Conservation (phyloP, 805 yeast genomes). For the Candida ponderosae region DNA sequence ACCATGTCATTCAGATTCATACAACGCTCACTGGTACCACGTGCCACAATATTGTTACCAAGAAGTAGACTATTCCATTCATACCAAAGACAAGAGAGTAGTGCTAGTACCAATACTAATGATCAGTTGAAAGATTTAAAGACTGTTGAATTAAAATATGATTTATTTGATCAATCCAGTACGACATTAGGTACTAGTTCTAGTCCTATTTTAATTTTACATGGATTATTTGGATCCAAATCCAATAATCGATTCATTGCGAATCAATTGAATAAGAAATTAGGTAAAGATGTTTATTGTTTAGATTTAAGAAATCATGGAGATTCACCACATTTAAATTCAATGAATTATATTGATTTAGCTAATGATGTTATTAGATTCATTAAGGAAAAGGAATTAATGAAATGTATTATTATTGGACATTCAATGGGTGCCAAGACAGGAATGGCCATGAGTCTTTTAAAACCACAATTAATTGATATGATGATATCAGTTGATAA, state of each 20-base stretch:
- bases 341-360: conserved; percentile 74
- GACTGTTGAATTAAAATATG: conserved; percentile 48
- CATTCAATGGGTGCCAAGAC: conserved; percentile 94
- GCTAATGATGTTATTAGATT: conserved; percentile 82
- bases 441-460: conserved; percentile 78
- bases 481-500: conserved; percentile 78
- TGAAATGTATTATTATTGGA: conserved; percentile 59
- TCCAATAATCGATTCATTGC: conserved; percentile 80
- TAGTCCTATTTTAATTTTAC: conserved; percentile 66
- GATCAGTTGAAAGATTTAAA: too few relatives aligned
- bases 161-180: conserved; percentile 30
- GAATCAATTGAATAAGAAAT: conserved; percentile 36
- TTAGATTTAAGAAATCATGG: conserved; percentile 90
- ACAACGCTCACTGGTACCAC: too few relatives aligned
- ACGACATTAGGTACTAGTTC: conserved; percentile 15
- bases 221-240: conserved; percentile 85
- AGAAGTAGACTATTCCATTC: too few relatives aligned
- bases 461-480: conserved; percentile 53
- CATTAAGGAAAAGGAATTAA: conserved; percentile 29
- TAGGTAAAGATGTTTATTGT: conserved; percentile 55
- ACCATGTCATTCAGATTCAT: too few relatives aligned
- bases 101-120: too few relatives aligned
- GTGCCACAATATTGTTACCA: too few relatives aligned
- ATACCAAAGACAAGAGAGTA: too few relatives aligned
- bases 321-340: conserved; percentile 66